Conservation (phyloP, 2,329 filamentous ascomycete species). For the Dactylonectria macrodidyma region DNA sequence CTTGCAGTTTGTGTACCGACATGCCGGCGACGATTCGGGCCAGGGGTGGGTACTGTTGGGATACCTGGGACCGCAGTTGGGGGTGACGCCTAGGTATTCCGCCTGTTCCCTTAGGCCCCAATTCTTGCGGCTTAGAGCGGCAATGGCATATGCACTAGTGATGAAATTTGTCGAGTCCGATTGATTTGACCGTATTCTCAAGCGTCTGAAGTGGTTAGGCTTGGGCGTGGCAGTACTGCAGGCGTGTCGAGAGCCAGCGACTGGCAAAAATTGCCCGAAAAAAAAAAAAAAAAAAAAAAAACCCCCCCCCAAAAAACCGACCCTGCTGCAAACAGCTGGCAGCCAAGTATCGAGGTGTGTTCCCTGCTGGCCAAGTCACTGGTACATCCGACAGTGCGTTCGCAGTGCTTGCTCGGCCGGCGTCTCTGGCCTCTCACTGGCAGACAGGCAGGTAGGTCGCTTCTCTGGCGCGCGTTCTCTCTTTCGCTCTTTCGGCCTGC, state of each 20-base stretch:
- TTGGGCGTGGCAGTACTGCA: constrained; percentile 13
- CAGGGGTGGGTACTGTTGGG: constrained; percentile 43
- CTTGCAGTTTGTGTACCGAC: constrained; percentile 11
- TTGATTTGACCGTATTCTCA: constrained; percentile 44
- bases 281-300: constrained; percentile 11
- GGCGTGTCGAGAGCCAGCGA: constrained; percentile 34
- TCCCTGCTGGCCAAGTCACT: constrained; percentile 40
- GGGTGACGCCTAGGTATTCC: constrained; percentile 37
- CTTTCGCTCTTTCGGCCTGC: constrained; percentile 40
- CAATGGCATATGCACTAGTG: constrained; percentile 47
- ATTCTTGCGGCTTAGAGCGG: constrained; percentile 49
- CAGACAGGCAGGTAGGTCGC: constrained; percentile 27
- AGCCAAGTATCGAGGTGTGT: constrained; percentile 42
- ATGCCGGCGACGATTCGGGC: constrained; percentile 29
- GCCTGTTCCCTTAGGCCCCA: constrained; percentile 29
- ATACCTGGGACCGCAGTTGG: constrained; percentile 40
- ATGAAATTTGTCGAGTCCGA: constrained; percentile 37
- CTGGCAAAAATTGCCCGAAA: constrained; percentile 36
- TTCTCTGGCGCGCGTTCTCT: constrained; percentile 36
- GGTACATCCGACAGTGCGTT: constrained; percentile 36
- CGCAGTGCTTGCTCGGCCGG: constrained; percentile 37
- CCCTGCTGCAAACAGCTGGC: constrained; percentile 46
- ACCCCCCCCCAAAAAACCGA: constrained; percentile 25
- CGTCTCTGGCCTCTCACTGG: constrained; percentile 42
- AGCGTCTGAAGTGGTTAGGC: constrained; percentile 22